Evolutionary conservation across 768 basidiomycete genomes (phyloP), one percentile per base, ranked within the genome.

Genomic region (Tulasnella sp.): DNA sequence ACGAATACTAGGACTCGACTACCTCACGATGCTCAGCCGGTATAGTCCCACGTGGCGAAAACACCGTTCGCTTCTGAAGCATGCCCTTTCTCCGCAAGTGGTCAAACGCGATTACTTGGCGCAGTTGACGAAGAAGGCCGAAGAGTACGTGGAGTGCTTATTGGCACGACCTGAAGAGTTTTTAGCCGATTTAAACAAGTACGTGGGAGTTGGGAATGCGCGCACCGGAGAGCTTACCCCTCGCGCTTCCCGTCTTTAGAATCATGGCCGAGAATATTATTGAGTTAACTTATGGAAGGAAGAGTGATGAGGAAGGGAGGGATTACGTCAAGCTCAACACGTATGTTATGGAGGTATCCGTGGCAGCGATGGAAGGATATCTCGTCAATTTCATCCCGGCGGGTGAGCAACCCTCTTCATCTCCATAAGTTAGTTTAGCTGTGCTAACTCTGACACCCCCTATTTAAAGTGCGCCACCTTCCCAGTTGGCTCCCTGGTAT

Each of bases 401-500:
- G n/a, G n/a, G n/a, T n/a, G n/a, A n/a, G n/a, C n/a, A n/a, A n/a
- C n/a, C n/a, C n/a, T n/a, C n/a, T n/a, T n/a, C n/a, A n/a, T n/a
- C n/a, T n/a, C n/a, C n/a, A n/a, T n/a, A n/a, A n/a, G n/a, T n/a
- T n/a, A n/a, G n/a, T n/a, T n/a, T n/a, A n/a, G n/a, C n/a, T n/a
- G n/a, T n/a, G n/a, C n/a, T n/a, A n/a, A n/a, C n/a, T n/a, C n/a
- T n/a, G n/a, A n/a, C n/a, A n/a, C n/a, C n/a, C n/a, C n/a, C n/a
- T n/a, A n/a, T n/a, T n/a, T n/a, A n/a, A n/a, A n/a, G 77, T 78
- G 37, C 34, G 37, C 6, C 9, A 78, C 24, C 58, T 78, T 18
- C 77, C 77, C 14, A 60, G 40, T 37, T 78, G 77, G 77, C 40
- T 78, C 18, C 77, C 58, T 41, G 77, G 77, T 22, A 46, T 60